A percentile compares a stretch with the other conserved stretches of the same genome.
Evolutionary conservation across 2,329 filamentous ascomycete species (phyloP).

Genomic region (Teratosphaeria viscida): DNA sequence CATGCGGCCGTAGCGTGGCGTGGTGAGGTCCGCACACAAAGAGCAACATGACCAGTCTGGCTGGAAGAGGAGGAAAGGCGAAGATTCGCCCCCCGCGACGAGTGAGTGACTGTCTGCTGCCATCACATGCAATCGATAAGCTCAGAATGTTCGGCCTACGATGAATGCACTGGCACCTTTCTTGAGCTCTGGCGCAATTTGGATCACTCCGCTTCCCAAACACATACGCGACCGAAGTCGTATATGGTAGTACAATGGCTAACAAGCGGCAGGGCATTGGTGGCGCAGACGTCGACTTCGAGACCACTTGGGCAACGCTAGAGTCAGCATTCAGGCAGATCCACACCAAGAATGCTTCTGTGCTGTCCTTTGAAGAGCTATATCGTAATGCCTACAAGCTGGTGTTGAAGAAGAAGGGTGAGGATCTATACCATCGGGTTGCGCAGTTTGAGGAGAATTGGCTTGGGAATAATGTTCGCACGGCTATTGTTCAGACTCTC

Average conservation of each 20-base stretch:
- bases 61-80: conserved; percentile 42
- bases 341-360: conserved; percentile 81
- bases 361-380: conserved; percentile 86
- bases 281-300: conserved; percentile 63
- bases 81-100: conserved; percentile 59
- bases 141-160: neutral
- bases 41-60: conserved; percentile 31
- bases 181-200: neutral
- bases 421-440: conserved; percentile 69
- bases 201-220: neutral
- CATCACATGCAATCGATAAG: conserved; percentile 9
- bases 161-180: neutral
- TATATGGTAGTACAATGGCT: conserved; percentile 1
- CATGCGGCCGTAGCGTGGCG: neutral
- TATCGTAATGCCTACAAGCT: conserved; percentile 93
- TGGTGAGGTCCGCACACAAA: neutral
- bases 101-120: conserved; percentile 39
- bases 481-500: conserved; percentile 59
- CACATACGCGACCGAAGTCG: neutral
- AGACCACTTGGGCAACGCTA: conserved; percentile 72
- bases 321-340: conserved; percentile 73
- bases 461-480: conserved; percentile 64
- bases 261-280: conserved; percentile 38
- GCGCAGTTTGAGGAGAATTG: conserved; percentile 72
- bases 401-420: conserved; percentile 77